These are phyloP conservation scores for Pholiota adiposa DNA, from an alignment of 1,284 basidiomycete species.

Conservation along the genomic window DNA sequence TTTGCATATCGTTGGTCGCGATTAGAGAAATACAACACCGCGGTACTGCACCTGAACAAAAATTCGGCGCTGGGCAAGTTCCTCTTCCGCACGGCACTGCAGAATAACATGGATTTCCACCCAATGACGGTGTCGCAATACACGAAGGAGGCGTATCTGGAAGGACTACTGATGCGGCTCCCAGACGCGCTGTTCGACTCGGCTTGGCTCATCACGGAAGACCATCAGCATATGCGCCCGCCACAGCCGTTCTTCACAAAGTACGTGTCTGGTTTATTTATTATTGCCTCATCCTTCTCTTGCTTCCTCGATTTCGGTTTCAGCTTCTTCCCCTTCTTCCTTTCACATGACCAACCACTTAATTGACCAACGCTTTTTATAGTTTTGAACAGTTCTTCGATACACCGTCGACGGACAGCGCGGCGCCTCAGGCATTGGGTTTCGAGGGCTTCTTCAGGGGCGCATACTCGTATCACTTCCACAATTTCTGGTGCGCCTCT, in stretches of 20 bases:
- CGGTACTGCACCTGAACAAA: conserved; percentile 84
- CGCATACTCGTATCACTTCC: conserved; percentile 86
- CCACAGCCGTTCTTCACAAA: conserved; percentile 84
- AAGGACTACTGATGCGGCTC: conserved; percentile 73
- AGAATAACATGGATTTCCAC: conserved; percentile 86
- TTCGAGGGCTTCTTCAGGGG: conserved; percentile 89
- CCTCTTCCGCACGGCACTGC: conserved; percentile 84
- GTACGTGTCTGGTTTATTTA: conserved; percentile 44
- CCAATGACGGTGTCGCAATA: conserved; percentile 86
- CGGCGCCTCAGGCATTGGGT: conserved; percentile 76
- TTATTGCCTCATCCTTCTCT: not conserved
- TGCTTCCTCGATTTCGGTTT: not conserved
- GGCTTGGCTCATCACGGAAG: conserved; percentile 86
- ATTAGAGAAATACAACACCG: conserved; percentile 84
- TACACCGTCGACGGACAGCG: conserved; percentile 68
- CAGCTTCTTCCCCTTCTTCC: not conserved
- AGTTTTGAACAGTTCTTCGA: conserved; percentile 85
- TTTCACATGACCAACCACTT: not conserved
- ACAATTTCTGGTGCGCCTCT: conserved; percentile 73
- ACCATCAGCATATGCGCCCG: conserved; percentile 81
- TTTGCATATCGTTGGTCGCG: conserved; percentile 89
- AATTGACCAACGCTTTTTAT: conserved; percentile 4
- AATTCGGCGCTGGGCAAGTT: conserved; percentile 82
- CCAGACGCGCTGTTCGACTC: conserved; percentile 89
- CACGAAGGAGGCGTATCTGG: conserved; percentile 76